Conservation (phyloP, 2,329 filamentous ascomycete species). For the Fusarium oligoseptatum region DNA sequence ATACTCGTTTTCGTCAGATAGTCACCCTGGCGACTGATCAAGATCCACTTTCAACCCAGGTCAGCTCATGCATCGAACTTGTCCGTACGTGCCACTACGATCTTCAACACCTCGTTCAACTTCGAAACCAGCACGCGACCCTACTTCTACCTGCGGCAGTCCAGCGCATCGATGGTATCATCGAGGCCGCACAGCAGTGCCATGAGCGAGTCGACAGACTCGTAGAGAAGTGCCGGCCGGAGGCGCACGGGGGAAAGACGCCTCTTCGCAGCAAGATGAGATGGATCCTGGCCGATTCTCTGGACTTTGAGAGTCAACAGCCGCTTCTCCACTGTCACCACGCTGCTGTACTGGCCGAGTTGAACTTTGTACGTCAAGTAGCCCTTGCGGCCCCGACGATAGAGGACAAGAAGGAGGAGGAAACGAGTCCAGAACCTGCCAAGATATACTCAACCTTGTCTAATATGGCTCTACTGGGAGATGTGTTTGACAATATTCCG, state of each 20-base stretch:
- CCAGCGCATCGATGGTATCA: not conserved
- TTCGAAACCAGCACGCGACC: not conserved
- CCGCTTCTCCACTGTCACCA: not conserved
- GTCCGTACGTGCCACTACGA: not conserved
- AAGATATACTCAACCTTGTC: not conserved
- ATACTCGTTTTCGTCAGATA: not conserved
- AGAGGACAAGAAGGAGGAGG: not conserved
- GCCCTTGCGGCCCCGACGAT: not conserved
- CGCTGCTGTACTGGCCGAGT: not conserved
- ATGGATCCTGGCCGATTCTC: not conserved
- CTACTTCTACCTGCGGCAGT: not conserved
- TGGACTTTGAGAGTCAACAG: not conserved
- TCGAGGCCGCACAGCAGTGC: not conserved
- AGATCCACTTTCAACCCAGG: not conserved
- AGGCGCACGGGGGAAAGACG: not conserved
- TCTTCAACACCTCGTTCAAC: not conserved
- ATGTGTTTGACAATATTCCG: not conserved
- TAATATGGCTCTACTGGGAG: not conserved
- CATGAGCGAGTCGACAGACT: not conserved
- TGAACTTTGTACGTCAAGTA: not conserved
- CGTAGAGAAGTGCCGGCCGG: not conserved
- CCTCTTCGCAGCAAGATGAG: not conserved
- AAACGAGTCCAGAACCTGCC: not conserved
- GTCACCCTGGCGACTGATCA: not conserved
- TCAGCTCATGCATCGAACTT: not conserved